Evolutionary conservation across 192 early-diverging fungal species (phyloP).

Genomic region (Umbelopsis sp.): DNA sequence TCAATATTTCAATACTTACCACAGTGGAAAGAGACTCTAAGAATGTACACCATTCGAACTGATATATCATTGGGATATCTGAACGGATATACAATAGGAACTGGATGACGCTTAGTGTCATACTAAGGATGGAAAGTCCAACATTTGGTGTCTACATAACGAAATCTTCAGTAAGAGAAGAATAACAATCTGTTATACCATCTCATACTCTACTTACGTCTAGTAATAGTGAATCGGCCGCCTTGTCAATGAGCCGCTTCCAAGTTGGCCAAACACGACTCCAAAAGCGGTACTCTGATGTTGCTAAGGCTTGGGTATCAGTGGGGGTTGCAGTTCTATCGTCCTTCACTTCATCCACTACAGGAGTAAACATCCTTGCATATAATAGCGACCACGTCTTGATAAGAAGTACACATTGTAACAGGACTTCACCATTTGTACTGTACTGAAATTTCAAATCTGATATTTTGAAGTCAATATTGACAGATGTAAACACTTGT

Average conservation of each 20-base stretch:
- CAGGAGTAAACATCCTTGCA: background rate
- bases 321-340: background rate
- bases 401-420: conserved; percentile 41
- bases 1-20: conserved; percentile 22
- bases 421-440: conserved; percentile 34
- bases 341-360: background rate
- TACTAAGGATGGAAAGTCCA: conserved; percentile 34
- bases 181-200: too few relatives aligned
- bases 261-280: conserved; percentile 2
- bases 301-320: background rate
- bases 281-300: conserved; percentile 1
- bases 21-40: conserved; percentile 30
- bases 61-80: conserved; percentile 34
- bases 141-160: conserved; percentile 20
- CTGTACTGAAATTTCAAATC: conserved; percentile 43
- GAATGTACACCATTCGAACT: conserved; percentile 42
- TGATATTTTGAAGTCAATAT: conserved; percentile 29
- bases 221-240: background rate
- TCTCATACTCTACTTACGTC: background rate
- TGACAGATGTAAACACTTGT: conserved; percentile 31
- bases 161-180: background rate
- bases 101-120: conserved; percentile 41
- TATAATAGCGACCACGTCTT: conserved; percentile 45
- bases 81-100: conserved; percentile 38
- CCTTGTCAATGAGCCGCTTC: background rate